Conservation (phyloP, 2,329 filamentous ascomycete species). For the Sphaceloma murrayae region DNA sequence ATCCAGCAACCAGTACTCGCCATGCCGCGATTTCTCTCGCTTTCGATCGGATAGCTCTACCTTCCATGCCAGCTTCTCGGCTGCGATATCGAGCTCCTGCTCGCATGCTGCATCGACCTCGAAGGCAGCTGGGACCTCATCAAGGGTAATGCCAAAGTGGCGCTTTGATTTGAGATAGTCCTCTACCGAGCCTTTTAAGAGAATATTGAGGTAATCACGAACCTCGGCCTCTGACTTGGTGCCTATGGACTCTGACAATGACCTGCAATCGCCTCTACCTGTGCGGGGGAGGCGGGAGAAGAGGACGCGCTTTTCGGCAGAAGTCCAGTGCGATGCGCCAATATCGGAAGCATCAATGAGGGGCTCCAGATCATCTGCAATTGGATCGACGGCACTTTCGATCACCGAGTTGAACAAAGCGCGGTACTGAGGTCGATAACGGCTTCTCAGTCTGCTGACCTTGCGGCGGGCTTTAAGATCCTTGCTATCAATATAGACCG, state of each 20-base stretch:
- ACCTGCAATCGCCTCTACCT: slow-evolving; percentile 52
- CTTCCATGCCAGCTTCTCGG: slow-evolving; percentile 53
- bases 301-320: slow-evolving; percentile 59
- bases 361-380: neutral
- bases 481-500: neutral
- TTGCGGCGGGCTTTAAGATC: slow-evolving; percentile 2
- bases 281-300: slow-evolving; percentile 56
- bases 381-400: slow-evolving; percentile 32
- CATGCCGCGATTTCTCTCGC: slow-evolving; percentile 52
- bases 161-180: slow-evolving; percentile 30
- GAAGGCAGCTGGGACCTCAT: slow-evolving; percentile 58
- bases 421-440: slow-evolving; percentile 31
- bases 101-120: slow-evolving; percentile 62
- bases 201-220: slow-evolving; percentile 54
- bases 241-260: slow-evolving; percentile 53
- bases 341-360: slow-evolving; percentile 43
- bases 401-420: slow-evolving; percentile 49
- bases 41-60: slow-evolving; percentile 56
- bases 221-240: slow-evolving; percentile 71
- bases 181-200: slow-evolving; percentile 44
- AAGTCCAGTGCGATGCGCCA: slow-evolving; percentile 61
- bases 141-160: slow-evolving; percentile 24
- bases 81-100: slow-evolving; percentile 55
- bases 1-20: slow-evolving; percentile 56
- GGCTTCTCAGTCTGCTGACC: neutral